These are phyloP conservation scores for Carex parvula DNA, from an alignment of 176 grass and related monocot genomes.

Conservation along the genomic window DNA sequence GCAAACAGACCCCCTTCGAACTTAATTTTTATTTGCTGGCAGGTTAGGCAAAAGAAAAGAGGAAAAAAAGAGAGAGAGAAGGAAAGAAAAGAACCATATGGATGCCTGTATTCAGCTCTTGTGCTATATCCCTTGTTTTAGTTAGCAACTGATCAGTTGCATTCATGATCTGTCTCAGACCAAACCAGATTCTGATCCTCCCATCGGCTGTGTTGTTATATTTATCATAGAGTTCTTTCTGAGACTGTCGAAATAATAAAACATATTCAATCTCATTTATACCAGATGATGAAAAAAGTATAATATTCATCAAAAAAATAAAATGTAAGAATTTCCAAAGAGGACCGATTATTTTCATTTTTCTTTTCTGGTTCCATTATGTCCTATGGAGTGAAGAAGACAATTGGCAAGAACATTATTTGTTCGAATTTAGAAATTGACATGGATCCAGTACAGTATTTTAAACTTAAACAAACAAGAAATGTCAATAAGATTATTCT, in stretches of 20 bases:
- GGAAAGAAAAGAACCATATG: slow-evolving; percentile 65
- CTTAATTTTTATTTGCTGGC: not conserved
- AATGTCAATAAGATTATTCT: not conserved
- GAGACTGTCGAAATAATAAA: slow-evolving; percentile 43
- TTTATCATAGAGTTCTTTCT: slow-evolving; percentile 75
- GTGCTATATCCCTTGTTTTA: slow-evolving; percentile 75
- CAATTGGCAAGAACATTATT: not conserved
- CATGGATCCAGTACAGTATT: not conserved
- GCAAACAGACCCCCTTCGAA: not conserved
- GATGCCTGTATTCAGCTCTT: slow-evolving; percentile 85
- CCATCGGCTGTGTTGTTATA: slow-evolving; percentile 87
- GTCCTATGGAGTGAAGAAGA: not conserved
- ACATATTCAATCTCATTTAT: not conserved
- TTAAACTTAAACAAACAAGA: slow-evolving; percentile 7
- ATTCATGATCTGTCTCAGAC: slow-evolving; percentile 96
- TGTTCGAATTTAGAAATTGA: not conserved
- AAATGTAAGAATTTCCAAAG: not conserved
- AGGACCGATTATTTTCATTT: too few relatives aligned
- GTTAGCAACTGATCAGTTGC: slow-evolving; percentile 66
- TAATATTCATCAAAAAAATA: not conserved
- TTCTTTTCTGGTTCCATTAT: too few relatives aligned
- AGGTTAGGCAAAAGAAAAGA: not conserved
- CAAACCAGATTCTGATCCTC: slow-evolving; percentile 92
- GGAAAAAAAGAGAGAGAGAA: not conserved
- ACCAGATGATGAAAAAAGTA: not conserved